Base-by-base conservation (phyloP, 176 grass and related monocot genomes). In the Calamus simplicifolius region DNA sequence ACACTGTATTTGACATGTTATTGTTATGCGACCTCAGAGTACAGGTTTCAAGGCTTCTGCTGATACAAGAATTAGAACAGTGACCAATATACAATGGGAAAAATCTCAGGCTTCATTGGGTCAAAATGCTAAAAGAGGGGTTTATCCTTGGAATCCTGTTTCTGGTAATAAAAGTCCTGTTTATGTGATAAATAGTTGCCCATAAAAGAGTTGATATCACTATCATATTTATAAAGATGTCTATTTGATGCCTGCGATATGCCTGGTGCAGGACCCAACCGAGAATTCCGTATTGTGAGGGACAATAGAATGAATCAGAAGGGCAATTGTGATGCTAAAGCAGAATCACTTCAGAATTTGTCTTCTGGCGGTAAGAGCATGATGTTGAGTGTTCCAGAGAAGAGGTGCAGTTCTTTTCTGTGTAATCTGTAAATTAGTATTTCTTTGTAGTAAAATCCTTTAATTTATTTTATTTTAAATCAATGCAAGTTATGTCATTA, bases 221-320 rank as follows among this genome's bases (percentile, higher is more conserved):
- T 52, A 26, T 52, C 7, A 26, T 43, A n/a, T 52, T 7, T 43
- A n/a, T 60, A 16, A 17, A 5, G 16, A 29, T 23, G 62, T 51
- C n/a, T 69, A 28, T 10, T 35, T 38, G 50, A 73, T 27, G 17
- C 8, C 16, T 51, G 58, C 48, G 29, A 63, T 66, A 21, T 64
- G 10, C 54, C 61, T 77, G 67, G 75, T 75, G 13, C 68, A 87
- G 88, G 72, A 63, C 35, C 61, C 61, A 68, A 68, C 27, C 74
- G 68, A 61, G 80, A 86, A 79, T 92, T 83, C 53, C 79, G 79
- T 71, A 17, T 92, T 68, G 82, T 92, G 21, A 92, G 82, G 78
- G 88, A 92, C 69, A 83, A 92, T 56, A 77, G 88, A 76, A 73
- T 49, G 52, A 89, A 79, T 29, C 49, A 56, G 56, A 86, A 80